Evolutionary conservation across 129 eudicot species (phyloP).

Genomic region (Centrapalus pauciflorus): DNA sequence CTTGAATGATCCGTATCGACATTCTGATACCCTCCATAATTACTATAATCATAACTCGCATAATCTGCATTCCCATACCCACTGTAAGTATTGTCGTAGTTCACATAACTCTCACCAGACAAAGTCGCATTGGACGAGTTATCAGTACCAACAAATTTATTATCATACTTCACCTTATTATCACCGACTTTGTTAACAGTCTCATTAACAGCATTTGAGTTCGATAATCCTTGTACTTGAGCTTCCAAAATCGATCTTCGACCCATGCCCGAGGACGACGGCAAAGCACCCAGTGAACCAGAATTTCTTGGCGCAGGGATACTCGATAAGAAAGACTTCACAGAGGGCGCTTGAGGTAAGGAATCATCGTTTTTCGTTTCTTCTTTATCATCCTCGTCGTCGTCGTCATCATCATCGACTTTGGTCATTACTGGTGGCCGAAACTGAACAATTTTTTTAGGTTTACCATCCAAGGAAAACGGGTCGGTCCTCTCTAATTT

Average conservation of each 20-base stretch:
- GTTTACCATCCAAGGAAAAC: constrained; percentile 8
- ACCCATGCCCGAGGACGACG: constrained; percentile 45
- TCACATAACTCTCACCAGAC: background rate
- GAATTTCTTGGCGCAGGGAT: constrained; percentile 77
- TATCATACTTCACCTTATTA: constrained; percentile 14
- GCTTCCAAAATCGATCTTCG: constrained; percentile 57
- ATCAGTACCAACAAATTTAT: background rate
- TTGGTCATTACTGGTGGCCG: constrained; percentile 46
- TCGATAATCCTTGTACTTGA: constrained; percentile 23
- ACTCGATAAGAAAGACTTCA: constrained; percentile 59
- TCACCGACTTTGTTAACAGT: background rate
- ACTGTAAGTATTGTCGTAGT: background rate
- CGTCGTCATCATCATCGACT: background rate
- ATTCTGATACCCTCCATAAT: constrained; percentile 29
- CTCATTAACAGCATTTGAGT: constrained; percentile 11
- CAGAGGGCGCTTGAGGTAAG: constrained; percentile 34
- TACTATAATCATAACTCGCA: constrained; percentile 33
- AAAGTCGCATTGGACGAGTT: constrained; percentile 8
- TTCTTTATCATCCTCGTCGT: constrained; percentile 32
- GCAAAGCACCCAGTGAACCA: constrained; percentile 45
- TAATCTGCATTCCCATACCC: constrained; percentile 20
- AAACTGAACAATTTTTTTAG: constrained; percentile 67
- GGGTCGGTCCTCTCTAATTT: constrained; percentile 29
- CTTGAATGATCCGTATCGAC: constrained; percentile 30
- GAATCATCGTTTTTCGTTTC: constrained; percentile 17